phyloP scores from a whole-genome alignment of 2,329 filamentous ascomycete species.

The Penicillium sp. region DNA sequence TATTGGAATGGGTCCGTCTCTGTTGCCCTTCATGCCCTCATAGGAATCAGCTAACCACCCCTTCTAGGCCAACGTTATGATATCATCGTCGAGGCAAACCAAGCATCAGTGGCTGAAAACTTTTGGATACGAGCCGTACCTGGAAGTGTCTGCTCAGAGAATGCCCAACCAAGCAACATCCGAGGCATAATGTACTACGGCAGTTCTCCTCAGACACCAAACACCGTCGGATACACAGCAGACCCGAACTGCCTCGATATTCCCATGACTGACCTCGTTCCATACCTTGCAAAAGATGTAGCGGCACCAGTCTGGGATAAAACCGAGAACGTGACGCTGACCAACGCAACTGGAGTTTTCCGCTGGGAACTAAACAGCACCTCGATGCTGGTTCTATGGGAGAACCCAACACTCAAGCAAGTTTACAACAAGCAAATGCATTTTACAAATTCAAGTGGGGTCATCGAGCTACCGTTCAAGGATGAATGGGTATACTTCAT shows the following conservation, averaged over 20 bases:
- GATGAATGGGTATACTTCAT: slow-evolving; percentile 29
- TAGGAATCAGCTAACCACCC: background rate
- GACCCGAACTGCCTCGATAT: slow-evolving; percentile 28
- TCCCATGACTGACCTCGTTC: slow-evolving; percentile 23
- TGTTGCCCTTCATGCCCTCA: background rate
- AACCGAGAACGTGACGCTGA: slow-evolving; percentile 15
- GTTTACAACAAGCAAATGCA: slow-evolving; percentile 16
- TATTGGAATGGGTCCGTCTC: slow-evolving; percentile 41
- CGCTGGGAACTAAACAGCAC: slow-evolving; percentile 34
- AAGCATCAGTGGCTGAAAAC: slow-evolving; percentile 18
- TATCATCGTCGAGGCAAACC: slow-evolving; percentile 32
- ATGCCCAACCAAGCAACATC: slow-evolving; percentile 43
- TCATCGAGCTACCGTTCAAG: slow-evolving; percentile 22
- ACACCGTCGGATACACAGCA: slow-evolving; percentile 18
- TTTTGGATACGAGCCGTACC: slow-evolving; percentile 47
- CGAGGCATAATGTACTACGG: slow-evolving; percentile 48
- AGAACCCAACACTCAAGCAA: slow-evolving; percentile 28
- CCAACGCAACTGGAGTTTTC: slow-evolving; percentile 18
- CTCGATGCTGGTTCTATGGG: slow-evolving; percentile 31
- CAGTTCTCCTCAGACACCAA: slow-evolving; percentile 11
- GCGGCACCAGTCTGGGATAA: slow-evolving; percentile 17
- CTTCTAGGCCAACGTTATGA: slow-evolving; percentile 39
- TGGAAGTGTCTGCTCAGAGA: slow-evolving; percentile 42
- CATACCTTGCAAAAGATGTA: slow-evolving; percentile 21
- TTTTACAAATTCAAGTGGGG: slow-evolving; percentile 18